Evolutionary conservation across 2,329 filamentous ascomycete genomes (phyloP).

Genomic region (Kalaharituber pfeilii): DNA sequence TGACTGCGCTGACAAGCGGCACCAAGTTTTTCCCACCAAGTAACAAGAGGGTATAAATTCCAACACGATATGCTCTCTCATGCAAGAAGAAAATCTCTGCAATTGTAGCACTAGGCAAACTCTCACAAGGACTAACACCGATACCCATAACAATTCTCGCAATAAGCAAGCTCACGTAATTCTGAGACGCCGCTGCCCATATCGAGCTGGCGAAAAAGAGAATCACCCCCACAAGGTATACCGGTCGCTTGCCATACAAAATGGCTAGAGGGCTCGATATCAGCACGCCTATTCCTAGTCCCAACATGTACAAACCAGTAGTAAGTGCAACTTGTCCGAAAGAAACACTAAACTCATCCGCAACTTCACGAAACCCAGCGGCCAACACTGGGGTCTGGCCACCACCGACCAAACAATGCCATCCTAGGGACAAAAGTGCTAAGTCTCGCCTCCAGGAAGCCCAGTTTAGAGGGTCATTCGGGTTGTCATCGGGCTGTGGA

Average conservation of each 20-base stretch:
- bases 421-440: constrained; percentile 64
- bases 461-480: constrained; percentile 90
- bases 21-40: constrained; percentile 84
- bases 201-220: constrained; percentile 60
- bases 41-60: constrained; percentile 78
- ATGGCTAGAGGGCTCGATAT: constrained; percentile 82
- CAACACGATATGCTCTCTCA: constrained; percentile 79
- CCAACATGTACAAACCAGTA: constrained; percentile 87
- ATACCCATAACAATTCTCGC: constrained; percentile 78
- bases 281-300: constrained; percentile 68
- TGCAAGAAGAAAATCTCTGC: constrained; percentile 94
- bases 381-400: constrained; percentile 83
- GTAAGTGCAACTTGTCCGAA: constrained; percentile 65
- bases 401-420: constrained; percentile 85
- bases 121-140: constrained; percentile 78
- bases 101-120: constrained; percentile 80
- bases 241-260: constrained; percentile 71
- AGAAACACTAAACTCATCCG: constrained; percentile 45
- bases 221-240: constrained; percentile 62
- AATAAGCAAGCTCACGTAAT: constrained; percentile 58
- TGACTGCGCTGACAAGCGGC: constrained; percentile 66
- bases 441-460: constrained; percentile 60
- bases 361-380: constrained; percentile 72
- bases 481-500: constrained; percentile 77
- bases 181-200: constrained; percentile 76